Percentiles rank a stretch among this genome's conserved stretches.
Conservation (phyloP, 345 rosid species). For the Corymbia maculata region DNA sequence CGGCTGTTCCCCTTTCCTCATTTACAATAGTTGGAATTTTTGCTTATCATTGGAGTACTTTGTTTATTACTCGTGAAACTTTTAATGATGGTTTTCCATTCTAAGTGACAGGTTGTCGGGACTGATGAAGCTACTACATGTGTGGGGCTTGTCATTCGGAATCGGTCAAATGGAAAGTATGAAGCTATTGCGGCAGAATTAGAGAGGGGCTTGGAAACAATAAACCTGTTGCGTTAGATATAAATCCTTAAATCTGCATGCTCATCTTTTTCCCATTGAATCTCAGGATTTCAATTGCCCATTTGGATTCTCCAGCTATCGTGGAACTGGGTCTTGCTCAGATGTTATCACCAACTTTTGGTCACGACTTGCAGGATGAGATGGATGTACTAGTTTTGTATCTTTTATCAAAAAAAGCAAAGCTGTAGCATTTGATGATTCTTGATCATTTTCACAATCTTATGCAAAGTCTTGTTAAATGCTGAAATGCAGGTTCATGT, state of each 20-base stretch:
- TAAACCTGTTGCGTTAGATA: not conserved
- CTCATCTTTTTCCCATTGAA: not conserved
- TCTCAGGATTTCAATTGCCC: conserved; percentile 83
- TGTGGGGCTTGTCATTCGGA: conserved; percentile 66
- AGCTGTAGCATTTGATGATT: not conserved
- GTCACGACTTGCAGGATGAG: conserved; percentile 21
- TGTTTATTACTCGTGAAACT: not conserved
- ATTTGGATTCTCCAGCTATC: conserved; percentile 55
- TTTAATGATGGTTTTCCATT: not conserved
- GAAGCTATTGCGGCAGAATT: not conserved
- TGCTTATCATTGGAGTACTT: not conserved
- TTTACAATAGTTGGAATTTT: not conserved
- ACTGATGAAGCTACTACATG: conserved; percentile 94
- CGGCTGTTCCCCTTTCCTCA: not conserved
- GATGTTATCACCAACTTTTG: conserved; percentile 49
- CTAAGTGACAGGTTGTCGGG: conserved; percentile 46
- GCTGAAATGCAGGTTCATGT: conserved; percentile 64
- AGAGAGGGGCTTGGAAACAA: not conserved
- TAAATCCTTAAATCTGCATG: not conserved
- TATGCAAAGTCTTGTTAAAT: not conserved
- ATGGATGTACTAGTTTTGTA: conserved; percentile 47
- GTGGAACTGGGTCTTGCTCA: conserved; percentile 64
- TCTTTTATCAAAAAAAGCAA: not conserved
- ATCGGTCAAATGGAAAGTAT: conserved; percentile 61
- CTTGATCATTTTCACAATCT: not conserved